Evolutionary conservation across 208 protist species (phyloP).

Genomic region (Blastocrithidia nonstop): DNA sequence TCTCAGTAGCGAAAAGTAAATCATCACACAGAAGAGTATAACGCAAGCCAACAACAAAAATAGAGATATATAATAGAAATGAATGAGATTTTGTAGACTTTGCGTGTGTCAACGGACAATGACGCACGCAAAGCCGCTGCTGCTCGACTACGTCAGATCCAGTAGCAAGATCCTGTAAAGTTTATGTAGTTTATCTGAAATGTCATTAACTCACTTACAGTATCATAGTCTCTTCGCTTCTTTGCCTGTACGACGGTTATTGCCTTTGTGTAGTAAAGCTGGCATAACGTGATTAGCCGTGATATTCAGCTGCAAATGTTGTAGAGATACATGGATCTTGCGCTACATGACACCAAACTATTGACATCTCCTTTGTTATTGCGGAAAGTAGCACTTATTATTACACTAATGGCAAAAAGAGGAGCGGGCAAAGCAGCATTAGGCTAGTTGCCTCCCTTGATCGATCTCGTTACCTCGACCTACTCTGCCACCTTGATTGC

Average conservation of each 20-base stretch:
- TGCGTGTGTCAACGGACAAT: conserved; percentile 46
- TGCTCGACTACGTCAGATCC: conserved; percentile 29
- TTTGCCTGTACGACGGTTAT: conserved; percentile 39
- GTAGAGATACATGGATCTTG: conserved; percentile 22
- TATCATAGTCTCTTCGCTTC: conserved; percentile 26
- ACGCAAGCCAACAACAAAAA: not conserved
- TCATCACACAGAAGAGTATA: too few relatives aligned
- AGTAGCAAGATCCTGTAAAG: conserved; percentile 25
- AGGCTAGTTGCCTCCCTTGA: conserved; percentile 17
- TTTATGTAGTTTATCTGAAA: conserved; percentile 54
- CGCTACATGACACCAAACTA: conserved; percentile 7
- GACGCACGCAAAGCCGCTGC: conserved; percentile 28
- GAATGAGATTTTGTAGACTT: conserved; percentile 28
- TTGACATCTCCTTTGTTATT: conserved; percentile 16
- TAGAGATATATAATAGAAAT: conserved; percentile 10
- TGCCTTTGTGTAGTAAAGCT: conserved; percentile 51
- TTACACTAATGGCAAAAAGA: conserved; percentile 40
- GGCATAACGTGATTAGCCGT: conserved; percentile 21
- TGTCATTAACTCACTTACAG: conserved; percentile 12
- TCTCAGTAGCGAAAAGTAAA: too few relatives aligned
- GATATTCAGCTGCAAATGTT: conserved; percentile 16
- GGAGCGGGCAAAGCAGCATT: conserved; percentile 10
- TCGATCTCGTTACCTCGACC: conserved; percentile 11
- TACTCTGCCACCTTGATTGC: conserved; percentile 11
- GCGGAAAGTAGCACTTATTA: conserved; percentile 34